A percentile compares a stretch with the other conserved stretches of the same genome.
These are phyloP conservation scores for Paramecium bursaria DNA, from an alignment of 73 alveolate species.

Conservation along the genomic window DNA sequence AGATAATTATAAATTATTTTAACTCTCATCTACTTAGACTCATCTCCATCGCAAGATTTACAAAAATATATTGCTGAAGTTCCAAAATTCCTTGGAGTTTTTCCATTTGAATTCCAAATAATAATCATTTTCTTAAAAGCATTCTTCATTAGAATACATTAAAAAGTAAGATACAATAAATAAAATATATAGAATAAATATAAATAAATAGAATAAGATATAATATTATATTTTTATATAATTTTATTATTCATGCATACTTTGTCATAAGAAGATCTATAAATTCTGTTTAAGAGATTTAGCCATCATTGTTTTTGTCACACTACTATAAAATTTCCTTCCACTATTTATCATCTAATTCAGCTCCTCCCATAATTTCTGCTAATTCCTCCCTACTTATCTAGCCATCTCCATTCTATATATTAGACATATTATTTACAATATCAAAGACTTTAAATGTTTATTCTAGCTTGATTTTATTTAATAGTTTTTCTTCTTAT, in stretches of 20 bases:
- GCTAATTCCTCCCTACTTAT: conserved; percentile 32
- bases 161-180: no score
- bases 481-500: conserved; percentile 28
- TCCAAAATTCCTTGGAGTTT: no score
- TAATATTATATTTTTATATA: no score
- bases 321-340: conserved; percentile 27
- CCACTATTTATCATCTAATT: conserved; percentile 58
- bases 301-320: conserved; percentile 33
- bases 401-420: conserved; percentile 49
- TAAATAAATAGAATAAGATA: no score
- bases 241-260: background rate
- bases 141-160: no score
- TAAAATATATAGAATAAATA: no score
- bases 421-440: background rate
- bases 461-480: conserved; percentile 21
- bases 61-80: no score
- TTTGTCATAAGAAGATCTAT: conserved; percentile 41
- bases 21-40: no score
- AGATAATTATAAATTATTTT: no score
- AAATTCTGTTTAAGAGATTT: conserved; percentile 44
- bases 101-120: no score
- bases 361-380: conserved; percentile 55
- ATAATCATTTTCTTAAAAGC: no score
- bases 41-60: no score
- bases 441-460: conserved; percentile 42